phyloP scores from a whole-genome alignment of 371 early-diverging fungal species.

The Zopfochytrium polystomum region DNA sequence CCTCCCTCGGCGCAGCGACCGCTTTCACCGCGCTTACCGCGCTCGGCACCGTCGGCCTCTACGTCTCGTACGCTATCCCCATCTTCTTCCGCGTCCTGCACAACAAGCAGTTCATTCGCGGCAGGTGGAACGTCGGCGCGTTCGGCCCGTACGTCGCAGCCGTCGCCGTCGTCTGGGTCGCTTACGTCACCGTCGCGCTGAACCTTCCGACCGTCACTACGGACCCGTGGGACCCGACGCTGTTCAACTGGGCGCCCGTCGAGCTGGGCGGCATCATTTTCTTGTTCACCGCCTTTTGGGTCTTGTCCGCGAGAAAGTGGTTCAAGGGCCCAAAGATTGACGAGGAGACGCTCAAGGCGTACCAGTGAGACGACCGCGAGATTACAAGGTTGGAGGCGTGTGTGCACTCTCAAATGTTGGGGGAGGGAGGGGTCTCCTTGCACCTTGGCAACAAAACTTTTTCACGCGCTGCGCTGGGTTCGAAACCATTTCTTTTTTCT shows the following conservation, averaged over 20 bases:
- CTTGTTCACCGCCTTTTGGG: conserved; percentile 18
- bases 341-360: no score
- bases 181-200: conserved; percentile 14
- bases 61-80: conserved; percentile 15
- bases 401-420: no score
- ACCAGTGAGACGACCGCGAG: no score
- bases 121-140: conserved; percentile 17
- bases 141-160: conserved; percentile 19
- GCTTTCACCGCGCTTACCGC: conserved; percentile 13
- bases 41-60: conserved; percentile 14
- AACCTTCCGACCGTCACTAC: conserved; percentile 25
- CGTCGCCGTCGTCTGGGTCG: conserved; percentile 13
- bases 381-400: no score
- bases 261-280: conserved; percentile 13
- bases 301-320: conserved; percentile 12
- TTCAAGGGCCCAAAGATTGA: conserved; percentile 30
- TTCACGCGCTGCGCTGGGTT: no score
- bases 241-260: conserved; percentile 32
- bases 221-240: not conserved
- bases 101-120: conserved; percentile 7
- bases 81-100: conserved; percentile 12
- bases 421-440: no score
- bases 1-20: not conserved
- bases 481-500: no score
- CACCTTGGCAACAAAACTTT: no score